Percentiles rank a stretch among this genome's conserved stretches.
phyloP scores from a whole-genome alignment of 2,329 filamentous ascomycete genomes.

The Diplodia seriata region DNA sequence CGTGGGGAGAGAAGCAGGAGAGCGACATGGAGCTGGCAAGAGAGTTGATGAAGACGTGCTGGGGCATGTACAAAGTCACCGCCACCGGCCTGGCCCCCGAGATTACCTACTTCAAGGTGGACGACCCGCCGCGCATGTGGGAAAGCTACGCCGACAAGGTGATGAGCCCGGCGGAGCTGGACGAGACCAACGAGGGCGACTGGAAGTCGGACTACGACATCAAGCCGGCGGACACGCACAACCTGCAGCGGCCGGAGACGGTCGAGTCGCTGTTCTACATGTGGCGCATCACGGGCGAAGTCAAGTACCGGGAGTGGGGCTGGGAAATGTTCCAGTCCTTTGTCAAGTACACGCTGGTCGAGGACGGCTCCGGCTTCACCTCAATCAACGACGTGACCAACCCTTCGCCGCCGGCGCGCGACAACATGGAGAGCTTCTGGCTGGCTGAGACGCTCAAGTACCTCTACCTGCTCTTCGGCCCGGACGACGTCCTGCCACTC shows the following conservation, averaged over 20 bases:
- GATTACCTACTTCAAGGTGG: slow-evolving; percentile 88
- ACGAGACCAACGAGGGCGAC: slow-evolving; percentile 55
- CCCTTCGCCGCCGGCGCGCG: slow-evolving; percentile 71
- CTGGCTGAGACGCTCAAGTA: slow-evolving; percentile 98
- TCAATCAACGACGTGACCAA: slow-evolving; percentile 77
- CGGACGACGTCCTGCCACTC: slow-evolving; percentile 80
- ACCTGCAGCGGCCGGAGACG: slow-evolving; percentile 93
- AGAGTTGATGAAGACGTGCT: slow-evolving; percentile 96
- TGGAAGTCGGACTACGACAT: slow-evolving; percentile 84
- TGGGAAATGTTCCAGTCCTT: slow-evolving; percentile 99
- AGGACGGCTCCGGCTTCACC: slow-evolving; percentile 80
- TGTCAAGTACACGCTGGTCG: slow-evolving; percentile 80
- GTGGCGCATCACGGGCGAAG: slow-evolving; percentile 95
- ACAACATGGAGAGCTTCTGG: slow-evolving; percentile 99
- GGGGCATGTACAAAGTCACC: slow-evolving; percentile 94
- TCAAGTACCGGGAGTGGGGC: slow-evolving; percentile 90
- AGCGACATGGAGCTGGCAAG: slow-evolving; percentile 85
- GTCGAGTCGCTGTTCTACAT: slow-evolving; percentile 98
- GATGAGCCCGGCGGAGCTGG: slow-evolving; percentile 52
- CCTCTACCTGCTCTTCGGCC: slow-evolving; percentile 92
- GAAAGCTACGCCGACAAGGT: slow-evolving; percentile 55
- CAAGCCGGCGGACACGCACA: slow-evolving; percentile 84
- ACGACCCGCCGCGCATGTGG: slow-evolving; percentile 70
- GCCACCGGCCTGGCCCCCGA: slow-evolving; percentile 91
- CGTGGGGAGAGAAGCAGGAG: slow-evolving; percentile 80